These are phyloP conservation scores for Botryosphaeria agaves DNA, from an alignment of 2,329 filamentous ascomycete genomes.

Conservation along the genomic window DNA sequence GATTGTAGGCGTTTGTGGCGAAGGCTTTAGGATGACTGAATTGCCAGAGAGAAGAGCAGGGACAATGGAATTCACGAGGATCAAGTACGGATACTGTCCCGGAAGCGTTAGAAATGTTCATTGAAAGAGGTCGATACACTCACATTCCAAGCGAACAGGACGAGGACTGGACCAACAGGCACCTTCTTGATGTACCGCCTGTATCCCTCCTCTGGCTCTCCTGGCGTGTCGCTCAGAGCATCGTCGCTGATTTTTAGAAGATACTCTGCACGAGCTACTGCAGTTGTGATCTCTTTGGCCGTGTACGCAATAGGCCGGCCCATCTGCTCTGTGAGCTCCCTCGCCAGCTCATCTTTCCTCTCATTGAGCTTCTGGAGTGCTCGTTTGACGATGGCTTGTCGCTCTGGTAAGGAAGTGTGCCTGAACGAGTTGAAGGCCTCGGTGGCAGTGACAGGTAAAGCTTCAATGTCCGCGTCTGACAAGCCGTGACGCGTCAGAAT, in stretches of 20 bases:
- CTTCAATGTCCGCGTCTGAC: conserved; percentile 49
- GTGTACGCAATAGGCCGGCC: conserved; percentile 81
- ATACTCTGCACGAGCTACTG: conserved; percentile 71
- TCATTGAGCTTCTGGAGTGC: conserved; percentile 54
- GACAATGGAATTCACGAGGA: conserved; percentile 79
- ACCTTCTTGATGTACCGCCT: conserved; percentile 79
- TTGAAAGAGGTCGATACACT: conserved; percentile 20
- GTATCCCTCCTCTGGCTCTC: conserved; percentile 75
- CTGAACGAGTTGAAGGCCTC: conserved; percentile 63
- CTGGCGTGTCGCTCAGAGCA: conserved; percentile 60
- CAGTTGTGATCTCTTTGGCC: conserved; percentile 67
- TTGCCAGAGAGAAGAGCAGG: conserved; percentile 85
- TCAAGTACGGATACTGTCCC: conserved; percentile 76
- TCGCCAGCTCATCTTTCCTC: conserved; percentile 62
- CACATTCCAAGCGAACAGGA: conserved; percentile 95
- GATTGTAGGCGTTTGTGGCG: conserved; percentile 84
- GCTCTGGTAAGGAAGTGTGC: conserved; percentile 54
- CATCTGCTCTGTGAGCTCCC: conserved; percentile 88
- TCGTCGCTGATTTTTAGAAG: conserved; percentile 70
- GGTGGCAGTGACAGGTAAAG: conserved; percentile 53
- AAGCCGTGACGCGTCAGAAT: conserved; percentile 65
- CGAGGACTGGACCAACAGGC: conserved; percentile 70
- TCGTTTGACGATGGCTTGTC: conserved; percentile 65
- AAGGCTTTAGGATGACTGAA: conserved; percentile 84
- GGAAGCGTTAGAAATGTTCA: neutral